Base-by-base conservation (phyloP, 495 filamentous ascomycete species). In the Podospora sp. region DNA sequence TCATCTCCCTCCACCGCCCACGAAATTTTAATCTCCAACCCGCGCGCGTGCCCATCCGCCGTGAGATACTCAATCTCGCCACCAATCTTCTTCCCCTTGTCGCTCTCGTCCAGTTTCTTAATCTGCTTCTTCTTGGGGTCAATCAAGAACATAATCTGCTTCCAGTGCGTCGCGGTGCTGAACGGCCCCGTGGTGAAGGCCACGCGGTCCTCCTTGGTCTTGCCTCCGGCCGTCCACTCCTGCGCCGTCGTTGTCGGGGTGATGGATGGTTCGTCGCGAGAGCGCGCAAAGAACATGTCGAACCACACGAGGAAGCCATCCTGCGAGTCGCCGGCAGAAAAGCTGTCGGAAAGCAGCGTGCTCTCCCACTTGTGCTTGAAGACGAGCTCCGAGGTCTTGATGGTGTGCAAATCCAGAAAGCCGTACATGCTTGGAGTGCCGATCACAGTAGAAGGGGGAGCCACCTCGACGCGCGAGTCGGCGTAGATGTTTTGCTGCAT, bases 401-500 rank as follows among this genome's bases (percentile, higher is more conserved):
- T 86, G 2, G 89, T 92, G 82, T 96, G 93, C 35, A 97, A 84
- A 73, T 97, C 92, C 63, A 97, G 85, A 14, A 89, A 88, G 40
- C 80, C 73, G 76, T 96, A 89, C 63, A 94, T 84, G 52, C 83
- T 76, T 57, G 88, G 85, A n/a, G 87, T 86, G 70, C 95, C 94
- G 66, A 92, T 93, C 65, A 97, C 88, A 62, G 93, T 84, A 49
- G 87, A 87, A 75, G 79, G 89, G 78, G 94, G 91, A 51, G 93
- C 89, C 26, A 89, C 92, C 70, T 93, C 89, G 60, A 97, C 92
- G 26, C 96, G 87, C 7, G 89, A 89, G 72, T 97, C 93, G 58
- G 89, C 90, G 73, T 95, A 87, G 65, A 93, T 93, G 60, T 88
- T 91, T 65, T 87, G 79, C 78, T 92, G 91, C 85, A 99, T 91